A percentile compares a stretch with the other conserved stretches of the same genome.
Evolutionary conservation across 805 yeast species (phyloP).

Genomic region (Metschnikowia arizonensis): DNA sequence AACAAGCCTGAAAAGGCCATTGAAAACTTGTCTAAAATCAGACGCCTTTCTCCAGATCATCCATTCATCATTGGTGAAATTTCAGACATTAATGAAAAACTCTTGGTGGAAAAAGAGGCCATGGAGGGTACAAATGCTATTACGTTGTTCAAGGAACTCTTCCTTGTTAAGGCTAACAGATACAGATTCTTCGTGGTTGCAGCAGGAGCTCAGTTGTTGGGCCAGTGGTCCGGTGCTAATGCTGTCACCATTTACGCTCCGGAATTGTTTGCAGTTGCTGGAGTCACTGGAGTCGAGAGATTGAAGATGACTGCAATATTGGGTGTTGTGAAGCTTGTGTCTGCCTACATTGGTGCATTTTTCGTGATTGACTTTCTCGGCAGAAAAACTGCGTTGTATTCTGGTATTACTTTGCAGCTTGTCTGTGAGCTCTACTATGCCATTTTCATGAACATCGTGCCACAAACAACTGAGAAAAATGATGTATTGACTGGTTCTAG

Average conservation of each 20-base stretch:
- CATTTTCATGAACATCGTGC: slow-evolving; percentile 43
- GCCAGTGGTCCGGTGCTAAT: slow-evolving; percentile 60
- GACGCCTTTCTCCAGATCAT: slow-evolving; percentile 44
- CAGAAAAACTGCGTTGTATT: slow-evolving; percentile 45
- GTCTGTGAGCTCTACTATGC: slow-evolving; percentile 45
- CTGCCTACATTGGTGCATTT: slow-evolving; percentile 49
- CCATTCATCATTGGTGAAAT: slow-evolving; percentile 48
- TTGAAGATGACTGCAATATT: slow-evolving; percentile 48
- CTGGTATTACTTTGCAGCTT: slow-evolving; percentile 46
- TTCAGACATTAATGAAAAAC: slow-evolving; percentile 41
- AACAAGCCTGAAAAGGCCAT: slow-evolving; percentile 40
- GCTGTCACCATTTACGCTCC: slow-evolving; percentile 56
- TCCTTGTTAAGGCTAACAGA: slow-evolving; percentile 37
- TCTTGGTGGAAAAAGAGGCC: slow-evolving; percentile 61
- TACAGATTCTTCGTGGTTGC: slow-evolving; percentile 45
- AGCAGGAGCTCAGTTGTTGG: slow-evolving; percentile 42
- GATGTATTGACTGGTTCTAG: slow-evolving; percentile 28
- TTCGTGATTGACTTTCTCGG: slow-evolving; percentile 53
- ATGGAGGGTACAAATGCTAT: slow-evolving; percentile 14
- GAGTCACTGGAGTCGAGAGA: slow-evolving; percentile 39
- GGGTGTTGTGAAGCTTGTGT: slow-evolving; percentile 49
- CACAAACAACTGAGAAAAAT: slow-evolving; percentile 35
- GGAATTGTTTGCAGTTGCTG: slow-evolving; percentile 46
- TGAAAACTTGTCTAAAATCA: slow-evolving; percentile 36
- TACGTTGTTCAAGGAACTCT: slow-evolving; percentile 30